Evolutionary conservation across 768 basidiomycete species (phyloP), one percentile per base, ranked within the genome.

Genomic region (Sistotremastrum niveocremeum): DNA sequence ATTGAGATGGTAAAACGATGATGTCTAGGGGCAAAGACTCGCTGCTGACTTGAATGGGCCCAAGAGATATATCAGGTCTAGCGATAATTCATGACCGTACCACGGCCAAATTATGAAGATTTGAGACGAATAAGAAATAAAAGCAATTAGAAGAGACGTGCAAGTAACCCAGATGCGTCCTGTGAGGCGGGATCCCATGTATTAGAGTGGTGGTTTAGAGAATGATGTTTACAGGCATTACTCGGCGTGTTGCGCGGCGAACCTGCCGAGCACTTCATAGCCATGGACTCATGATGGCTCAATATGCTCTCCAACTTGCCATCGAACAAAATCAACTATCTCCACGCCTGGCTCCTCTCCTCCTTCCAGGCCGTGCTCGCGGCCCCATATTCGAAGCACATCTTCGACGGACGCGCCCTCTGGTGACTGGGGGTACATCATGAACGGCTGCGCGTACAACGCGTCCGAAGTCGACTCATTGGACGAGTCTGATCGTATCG

Each of bases 91-190:
- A 35, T 72, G 62, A 37, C 89, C 87, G 56, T 93, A 94, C 88
- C 88, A 95, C 20, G 89, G 90, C 88, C 77, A 77, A 59, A 95
- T 78, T 49, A 97, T 70, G 64, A 85, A 91, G 54, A 89, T 73
- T 61, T 98, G 94, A 2, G 83, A 78, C 5, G 85, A 82, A 60
- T 88, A 87, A 2, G 86, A 76, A 52, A 97, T 90, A 62, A 97
- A 98, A 44, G 69, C 74, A 39, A 89, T 88, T 34, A 89, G 72
- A 54, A 68, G 68, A 44, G 83, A 70, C 49, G 84, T 83, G 53
- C 77, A 69, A 54, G 71, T 68, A 59, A 89, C 80, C 54, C 79
- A 65, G 47, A 89, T 63, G 42, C 72, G 65, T 31, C 79, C 79
- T 47, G 79, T 59, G 52, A 79, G 51, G 40, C 67, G 57, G 7